These are phyloP conservation scores for Marasmius oreades DNA, from an alignment of 1,284 basidiomycete genomes.

Conservation along the genomic window DNA sequence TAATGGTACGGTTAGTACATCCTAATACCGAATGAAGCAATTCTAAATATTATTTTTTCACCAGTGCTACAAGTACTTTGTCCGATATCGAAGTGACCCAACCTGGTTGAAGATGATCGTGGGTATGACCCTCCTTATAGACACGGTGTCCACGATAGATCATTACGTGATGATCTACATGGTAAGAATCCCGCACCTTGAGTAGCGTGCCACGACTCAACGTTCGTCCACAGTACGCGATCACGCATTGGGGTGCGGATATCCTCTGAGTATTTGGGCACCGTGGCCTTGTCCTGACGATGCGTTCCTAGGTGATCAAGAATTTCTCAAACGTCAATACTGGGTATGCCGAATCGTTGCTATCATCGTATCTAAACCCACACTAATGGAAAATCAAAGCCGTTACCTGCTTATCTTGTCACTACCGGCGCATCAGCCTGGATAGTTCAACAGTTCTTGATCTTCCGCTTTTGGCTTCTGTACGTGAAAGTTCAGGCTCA, in stretches of 20 bases:
- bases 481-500: not conserved
- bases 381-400: not conserved
- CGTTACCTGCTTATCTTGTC: not conserved
- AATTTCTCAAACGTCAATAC: not conserved
- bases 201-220: too few species aligned
- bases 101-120: not conserved
- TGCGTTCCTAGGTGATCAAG: not conserved
- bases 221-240: not conserved
- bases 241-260: not conserved
- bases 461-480: not conserved
- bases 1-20: not conserved
- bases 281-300: too few species aligned
- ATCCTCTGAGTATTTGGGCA: too few species aligned
- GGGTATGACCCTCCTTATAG: not conserved
- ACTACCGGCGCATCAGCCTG: not conserved
- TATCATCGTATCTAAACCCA: too few species aligned
- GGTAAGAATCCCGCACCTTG: not conserved
- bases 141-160: not conserved
- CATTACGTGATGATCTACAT: not conserved
- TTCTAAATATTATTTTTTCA: not conserved
- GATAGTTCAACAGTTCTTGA: constrained; percentile 3
- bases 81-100: not conserved
- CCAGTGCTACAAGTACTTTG: not conserved
- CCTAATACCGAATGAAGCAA: too few species aligned
- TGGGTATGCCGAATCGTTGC: not conserved